Conservation (phyloP, 73 alveolate genomes). For the Paramecium sonneborni region DNA sequence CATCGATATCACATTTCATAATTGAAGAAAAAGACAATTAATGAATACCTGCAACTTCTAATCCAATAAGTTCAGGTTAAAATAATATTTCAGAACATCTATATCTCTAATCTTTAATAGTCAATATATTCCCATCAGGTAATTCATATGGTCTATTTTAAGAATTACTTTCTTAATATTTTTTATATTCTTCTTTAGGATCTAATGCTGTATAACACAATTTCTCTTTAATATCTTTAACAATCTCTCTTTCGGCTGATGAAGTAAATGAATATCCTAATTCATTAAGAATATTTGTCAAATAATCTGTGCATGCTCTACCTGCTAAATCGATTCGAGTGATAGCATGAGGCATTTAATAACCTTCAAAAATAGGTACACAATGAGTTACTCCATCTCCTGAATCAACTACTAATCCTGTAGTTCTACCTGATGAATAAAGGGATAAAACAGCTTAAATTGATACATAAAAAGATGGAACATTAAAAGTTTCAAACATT, state of each 20-base stretch:
- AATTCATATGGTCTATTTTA: slow-evolving; percentile 16
- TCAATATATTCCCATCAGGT: slow-evolving; percentile 9
- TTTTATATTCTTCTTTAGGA: slow-evolving; percentile 79
- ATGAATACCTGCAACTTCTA: slow-evolving; percentile 80
- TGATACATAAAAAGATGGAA: slow-evolving; percentile 92
- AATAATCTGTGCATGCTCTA: slow-evolving; percentile 87
- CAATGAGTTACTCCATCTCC: slow-evolving; percentile 99
- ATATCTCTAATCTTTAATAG: neutral
- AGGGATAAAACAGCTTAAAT: slow-evolving; percentile 94
- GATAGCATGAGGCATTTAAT: slow-evolving; percentile 88
- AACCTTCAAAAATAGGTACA: slow-evolving; percentile 98
- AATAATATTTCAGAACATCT: slow-evolving; percentile 85
- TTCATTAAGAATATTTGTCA: slow-evolving; percentile 81
- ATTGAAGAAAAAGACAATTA: slow-evolving; percentile 81
- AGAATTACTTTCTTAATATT: slow-evolving; percentile 59
- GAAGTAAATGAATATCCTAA: slow-evolving; percentile 83
- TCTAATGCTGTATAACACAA: slow-evolving; percentile 90
- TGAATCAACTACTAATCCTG: slow-evolving; percentile 96
- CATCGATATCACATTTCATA: slow-evolving; percentile 91
- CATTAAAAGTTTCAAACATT: slow-evolving; percentile 96
- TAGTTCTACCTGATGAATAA: slow-evolving; percentile 92
- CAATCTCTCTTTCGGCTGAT: slow-evolving; percentile 87
- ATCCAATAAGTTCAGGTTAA: slow-evolving; percentile 79
- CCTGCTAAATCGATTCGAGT: slow-evolving; percentile 93
- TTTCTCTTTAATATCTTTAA: slow-evolving; percentile 93